phyloP scores from a whole-genome alignment of 371 early-diverging fungal species.

The Haplosporangium sp. region DNA sequence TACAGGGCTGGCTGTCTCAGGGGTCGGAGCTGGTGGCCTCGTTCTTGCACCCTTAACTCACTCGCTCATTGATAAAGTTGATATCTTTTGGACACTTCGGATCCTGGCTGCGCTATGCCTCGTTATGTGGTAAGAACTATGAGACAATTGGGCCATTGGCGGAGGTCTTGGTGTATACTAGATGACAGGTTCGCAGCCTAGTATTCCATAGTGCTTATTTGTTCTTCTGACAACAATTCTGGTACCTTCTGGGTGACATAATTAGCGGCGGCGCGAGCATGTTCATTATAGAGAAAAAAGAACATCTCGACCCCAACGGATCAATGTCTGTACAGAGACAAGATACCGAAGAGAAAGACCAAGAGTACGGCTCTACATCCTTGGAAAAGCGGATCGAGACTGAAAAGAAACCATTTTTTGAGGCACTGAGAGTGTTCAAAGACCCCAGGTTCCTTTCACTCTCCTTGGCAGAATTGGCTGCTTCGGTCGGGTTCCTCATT shows the following conservation, averaged over 20 bases:
- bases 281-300: constrained; percentile 33
- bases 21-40: constrained; percentile 72
- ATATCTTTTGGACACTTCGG: constrained; percentile 43
- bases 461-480: constrained; percentile 36
- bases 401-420: constrained; percentile 26
- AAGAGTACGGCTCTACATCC: neutral
- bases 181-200: neutral
- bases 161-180: neutral
- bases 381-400: neutral
- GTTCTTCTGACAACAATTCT: neutral
- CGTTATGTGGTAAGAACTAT: constrained; percentile 2
- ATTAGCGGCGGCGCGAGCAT: constrained; percentile 33
- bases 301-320: constrained; percentile 10
- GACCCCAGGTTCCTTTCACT: constrained; percentile 42
- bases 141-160: no score
- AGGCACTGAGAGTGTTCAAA: constrained; percentile 36
- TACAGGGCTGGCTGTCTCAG: constrained; percentile 71
- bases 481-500: constrained; percentile 38
- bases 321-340: neutral
- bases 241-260: no score
- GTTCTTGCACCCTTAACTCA: constrained; percentile 49
- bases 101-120: constrained; percentile 37
- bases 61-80: constrained; percentile 38
- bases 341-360: constrained; percentile 1
- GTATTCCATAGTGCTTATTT: neutral